Base-by-base conservation (phyloP, 805 yeast genomes). In the Tetrapisispora nanseiensis region DNA sequence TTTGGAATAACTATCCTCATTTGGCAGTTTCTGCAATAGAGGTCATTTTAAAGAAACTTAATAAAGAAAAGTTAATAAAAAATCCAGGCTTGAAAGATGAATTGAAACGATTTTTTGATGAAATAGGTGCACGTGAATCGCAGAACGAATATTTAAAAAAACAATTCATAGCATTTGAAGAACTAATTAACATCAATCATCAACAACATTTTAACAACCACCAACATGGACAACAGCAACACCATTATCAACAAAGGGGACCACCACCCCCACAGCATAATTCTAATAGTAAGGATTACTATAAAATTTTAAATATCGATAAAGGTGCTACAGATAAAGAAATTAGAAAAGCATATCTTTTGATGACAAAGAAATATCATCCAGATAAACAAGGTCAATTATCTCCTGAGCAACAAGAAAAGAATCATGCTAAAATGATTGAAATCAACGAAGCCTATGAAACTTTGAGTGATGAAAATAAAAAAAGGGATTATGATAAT, bases 391-490 rank as follows among this genome's bases (percentile, higher is more conserved):
- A 84, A 57, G 78, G 78, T 53, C 80, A 78, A 28, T 41, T 55
- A n/a, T 49, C 59, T 13, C 85, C 80, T 30, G 59, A 82, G 46
- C 69, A 79, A 8, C 71, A 75, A 23, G 85, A 79, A 26, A 74
- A 82, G 45, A 81, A 82, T 29, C 95, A 86, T 61, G 68, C 68
- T 39, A 85, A 83, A 54, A 92, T 90, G 89, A 86, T 94, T 37
- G 89, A 82, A 42, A 84, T 90, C 48, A 92, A 90, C 62, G 86
- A 83, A 56, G 97, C 97, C 0, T 87, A 92, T 61, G 97, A 87
- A 57, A 80, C 82, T 2, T 68, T 90, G 29, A 75, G 87, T 9
- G 78, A 83, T 50, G 75, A 76, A 2, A 82, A 78, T 35, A 66
- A 74, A 45, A 72, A 79, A 45, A 73, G 67, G 35, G 73, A 78